Conservation (phyloP, 2,329 filamentous ascomycete genomes). For the Hymenoscyphus fraxineus region DNA sequence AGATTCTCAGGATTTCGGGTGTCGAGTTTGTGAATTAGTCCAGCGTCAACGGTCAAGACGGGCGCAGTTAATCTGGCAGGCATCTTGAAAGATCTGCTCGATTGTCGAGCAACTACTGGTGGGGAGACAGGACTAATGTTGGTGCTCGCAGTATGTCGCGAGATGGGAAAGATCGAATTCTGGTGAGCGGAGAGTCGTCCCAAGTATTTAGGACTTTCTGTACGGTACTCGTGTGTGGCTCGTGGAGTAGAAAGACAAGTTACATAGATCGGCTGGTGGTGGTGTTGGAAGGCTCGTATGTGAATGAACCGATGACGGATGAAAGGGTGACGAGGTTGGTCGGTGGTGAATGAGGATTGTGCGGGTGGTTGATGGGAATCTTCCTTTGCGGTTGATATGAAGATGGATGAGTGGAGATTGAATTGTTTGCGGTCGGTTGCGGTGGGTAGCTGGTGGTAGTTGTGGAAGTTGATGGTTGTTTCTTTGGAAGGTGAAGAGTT, state of each 20-base stretch:
- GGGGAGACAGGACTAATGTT: slow-evolving; percentile 29
- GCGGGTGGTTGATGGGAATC: neutral
- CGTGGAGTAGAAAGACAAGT: neutral
- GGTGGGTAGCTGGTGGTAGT: neutral
- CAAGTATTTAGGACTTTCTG: neutral
- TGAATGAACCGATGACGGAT: slow-evolving; percentile 10
- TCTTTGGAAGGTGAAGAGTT: neutral
- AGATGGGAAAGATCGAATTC: slow-evolving; percentile 6
- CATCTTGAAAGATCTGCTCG: slow-evolving; percentile 52
- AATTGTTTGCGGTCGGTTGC: neutral
- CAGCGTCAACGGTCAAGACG: slow-evolving; percentile 86
- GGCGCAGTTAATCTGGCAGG: slow-evolving; percentile 78
- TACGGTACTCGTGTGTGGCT: neutral
- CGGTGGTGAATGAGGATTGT: neutral
- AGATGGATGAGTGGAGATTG: neutral
- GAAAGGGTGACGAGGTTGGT: neutral
- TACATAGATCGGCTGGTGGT: neutral
- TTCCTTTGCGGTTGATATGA: neutral
- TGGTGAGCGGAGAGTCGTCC: neutral
- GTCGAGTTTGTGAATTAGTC: slow-evolving; percentile 91
- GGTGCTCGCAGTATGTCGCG: slow-evolving; percentile 33
- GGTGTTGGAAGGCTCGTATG: neutral
- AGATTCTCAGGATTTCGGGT: slow-evolving; percentile 89
- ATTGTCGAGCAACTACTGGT: slow-evolving; percentile 29
- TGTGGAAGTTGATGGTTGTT: neutral